These are phyloP conservation scores for Solanum tarijense DNA, from an alignment of 257 asterid species.

Conservation along the genomic window DNA sequence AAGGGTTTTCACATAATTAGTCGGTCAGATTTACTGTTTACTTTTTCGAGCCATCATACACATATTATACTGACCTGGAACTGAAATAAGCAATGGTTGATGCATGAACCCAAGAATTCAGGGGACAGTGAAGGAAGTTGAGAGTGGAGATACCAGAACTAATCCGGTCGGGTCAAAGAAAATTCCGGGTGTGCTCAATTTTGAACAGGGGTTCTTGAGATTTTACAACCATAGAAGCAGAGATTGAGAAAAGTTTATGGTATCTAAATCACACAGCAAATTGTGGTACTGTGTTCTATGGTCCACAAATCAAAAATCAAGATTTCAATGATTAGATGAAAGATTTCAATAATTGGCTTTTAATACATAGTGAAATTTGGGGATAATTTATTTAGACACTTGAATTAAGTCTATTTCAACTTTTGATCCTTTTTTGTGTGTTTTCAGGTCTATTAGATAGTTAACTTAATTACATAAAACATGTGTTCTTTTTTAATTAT, in stretches of 20 bases:
- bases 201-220: neutral
- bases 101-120: constrained; percentile 23
- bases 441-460: no score
- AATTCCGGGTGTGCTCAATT: neutral
- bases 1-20: neutral
- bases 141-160: neutral
- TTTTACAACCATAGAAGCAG: neutral
- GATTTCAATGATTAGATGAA: neutral
- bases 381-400: no score
- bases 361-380: neutral
- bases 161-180: neutral
- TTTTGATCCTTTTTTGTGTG: no score
- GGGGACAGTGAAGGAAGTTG: neutral
- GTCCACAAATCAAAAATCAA: neutral
- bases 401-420: no score
- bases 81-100: constrained; percentile 28
- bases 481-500: no score
- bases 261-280: neutral
- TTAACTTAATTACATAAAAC: no score
- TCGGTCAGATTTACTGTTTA: neutral
- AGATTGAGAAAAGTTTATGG: neutral
- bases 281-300: neutral
- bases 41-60: neutral
- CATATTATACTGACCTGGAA: constrained; percentile 31
- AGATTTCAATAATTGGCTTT: no score